Conservation (phyloP, 2,329 filamentous ascomycete genomes). For the Lecanicillium sp. region DNA sequence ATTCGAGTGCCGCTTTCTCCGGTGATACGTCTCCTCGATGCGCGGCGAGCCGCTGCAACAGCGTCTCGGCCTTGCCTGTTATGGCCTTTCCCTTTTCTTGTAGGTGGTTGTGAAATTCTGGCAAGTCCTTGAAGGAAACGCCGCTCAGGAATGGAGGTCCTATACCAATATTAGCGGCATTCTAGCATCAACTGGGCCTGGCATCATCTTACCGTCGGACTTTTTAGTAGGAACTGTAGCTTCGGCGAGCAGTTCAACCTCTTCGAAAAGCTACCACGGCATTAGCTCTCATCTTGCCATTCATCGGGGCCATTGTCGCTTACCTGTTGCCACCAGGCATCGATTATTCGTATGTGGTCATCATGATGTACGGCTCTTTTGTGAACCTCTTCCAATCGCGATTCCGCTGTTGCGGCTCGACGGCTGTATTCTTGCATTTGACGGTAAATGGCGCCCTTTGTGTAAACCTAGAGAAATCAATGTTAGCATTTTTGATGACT, state of each 20-base stretch:
- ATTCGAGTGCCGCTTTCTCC: conserved; percentile 67
- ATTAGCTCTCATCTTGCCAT: too few species aligned
- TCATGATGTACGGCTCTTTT: conserved; percentile 79
- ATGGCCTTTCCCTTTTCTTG: conserved; percentile 70
- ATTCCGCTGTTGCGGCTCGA: conserved; percentile 75
- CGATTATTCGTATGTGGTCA: conserved; percentile 83
- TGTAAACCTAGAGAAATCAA: conserved; percentile 31
- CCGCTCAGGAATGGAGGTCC: conserved; percentile 52
- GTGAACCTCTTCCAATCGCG: conserved; percentile 71
- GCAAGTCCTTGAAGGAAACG: conserved; percentile 55
- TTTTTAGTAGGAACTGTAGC: conserved; percentile 39
- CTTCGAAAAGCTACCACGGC: conserved; percentile 51
- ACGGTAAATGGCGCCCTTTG: conserved; percentile 90
- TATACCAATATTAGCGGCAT: conserved; percentile 22
- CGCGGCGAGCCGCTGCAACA: conserved; percentile 55
- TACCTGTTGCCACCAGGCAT: conserved; percentile 93
- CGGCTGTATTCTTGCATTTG: conserved; percentile 98
- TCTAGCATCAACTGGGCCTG: not conserved
- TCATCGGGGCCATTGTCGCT: too few species aligned
- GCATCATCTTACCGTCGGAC: conserved; percentile 33
- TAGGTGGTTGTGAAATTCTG: conserved; percentile 77
- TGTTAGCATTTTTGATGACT: conserved; percentile 10
- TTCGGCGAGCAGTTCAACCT: conserved; percentile 54
- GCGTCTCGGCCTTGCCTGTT: conserved; percentile 62
- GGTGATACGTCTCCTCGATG: conserved; percentile 52